phyloP scores from a whole-genome alignment of 441 rosid species.

The Populus hybrid region DNA sequence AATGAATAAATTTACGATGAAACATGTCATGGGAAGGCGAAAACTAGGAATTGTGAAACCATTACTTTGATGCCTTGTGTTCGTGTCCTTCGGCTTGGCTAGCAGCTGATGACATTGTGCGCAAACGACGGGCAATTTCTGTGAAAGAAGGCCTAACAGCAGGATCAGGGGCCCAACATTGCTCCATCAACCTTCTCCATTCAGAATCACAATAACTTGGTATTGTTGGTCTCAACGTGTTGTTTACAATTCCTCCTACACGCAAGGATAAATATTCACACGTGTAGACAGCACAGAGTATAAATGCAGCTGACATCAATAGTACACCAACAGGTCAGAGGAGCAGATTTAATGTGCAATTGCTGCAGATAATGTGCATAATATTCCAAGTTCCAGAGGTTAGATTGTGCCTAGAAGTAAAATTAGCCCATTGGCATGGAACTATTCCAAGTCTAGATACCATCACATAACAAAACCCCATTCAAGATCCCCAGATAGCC shows the following conservation, averaged over 20 bases:
- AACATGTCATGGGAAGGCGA: conserved; percentile 4
- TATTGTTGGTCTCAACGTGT: conserved; percentile 85
- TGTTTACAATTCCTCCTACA: conserved; percentile 86
- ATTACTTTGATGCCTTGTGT: conserved; percentile 59
- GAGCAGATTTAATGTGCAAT: neutral
- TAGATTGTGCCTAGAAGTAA: neutral
- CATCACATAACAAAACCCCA: neutral
- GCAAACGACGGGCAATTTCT: conserved; percentile 68
- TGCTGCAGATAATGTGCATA: neutral
- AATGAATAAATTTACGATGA: conserved; percentile 20
- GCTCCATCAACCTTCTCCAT: conserved; percentile 82
- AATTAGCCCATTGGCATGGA: neutral
- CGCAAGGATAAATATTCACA: neutral
- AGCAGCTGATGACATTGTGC: conserved; percentile 69
- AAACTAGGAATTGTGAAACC: neutral
- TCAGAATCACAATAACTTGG: conserved; percentile 76
- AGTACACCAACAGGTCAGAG: neutral
- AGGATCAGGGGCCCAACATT: conserved; percentile 95
- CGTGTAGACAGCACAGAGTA: neutral
- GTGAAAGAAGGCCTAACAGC: conserved; percentile 78
- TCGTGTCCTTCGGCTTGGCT: conserved; percentile 51
- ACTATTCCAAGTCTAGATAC: neutral
- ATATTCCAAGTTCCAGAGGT: neutral
- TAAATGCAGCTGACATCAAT: neutral
- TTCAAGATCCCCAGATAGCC: neutral